phyloP scores from a whole-genome alignment of 202 grass and related monocot genomes.

The Carex arenaria region DNA sequence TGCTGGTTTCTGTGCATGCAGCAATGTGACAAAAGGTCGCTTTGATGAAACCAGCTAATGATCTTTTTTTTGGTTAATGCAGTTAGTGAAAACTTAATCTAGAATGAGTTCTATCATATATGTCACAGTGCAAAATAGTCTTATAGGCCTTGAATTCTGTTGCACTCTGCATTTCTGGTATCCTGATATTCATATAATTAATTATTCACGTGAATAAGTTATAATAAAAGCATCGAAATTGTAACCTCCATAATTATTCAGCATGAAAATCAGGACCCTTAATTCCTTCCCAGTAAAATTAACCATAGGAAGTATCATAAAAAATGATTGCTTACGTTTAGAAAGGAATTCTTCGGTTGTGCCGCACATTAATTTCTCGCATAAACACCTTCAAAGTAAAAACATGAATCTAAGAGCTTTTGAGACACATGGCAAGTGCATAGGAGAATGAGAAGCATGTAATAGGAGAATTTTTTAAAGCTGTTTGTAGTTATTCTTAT shows the following conservation, averaged over 20 bases:
- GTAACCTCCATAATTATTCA: neutral
- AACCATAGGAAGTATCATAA: neutral
- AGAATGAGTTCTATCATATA: neutral
- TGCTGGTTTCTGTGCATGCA: neutral
- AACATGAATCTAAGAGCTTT: neutral
- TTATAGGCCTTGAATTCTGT: neutral
- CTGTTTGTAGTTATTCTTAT: neutral
- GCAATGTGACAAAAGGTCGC: neutral
- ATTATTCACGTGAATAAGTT: neutral
- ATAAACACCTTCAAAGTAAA: neutral
- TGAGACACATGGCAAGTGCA: neutral
- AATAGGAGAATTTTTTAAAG: too few species aligned
- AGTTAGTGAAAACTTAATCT: neutral
- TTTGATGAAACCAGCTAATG: neutral
- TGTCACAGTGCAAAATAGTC: neutral
- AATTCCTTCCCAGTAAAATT: neutral
- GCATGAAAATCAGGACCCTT: neutral
- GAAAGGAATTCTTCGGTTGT: neutral
- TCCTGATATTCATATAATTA: neutral
- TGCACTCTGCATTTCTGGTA: neutral
- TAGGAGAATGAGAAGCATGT: neutral
- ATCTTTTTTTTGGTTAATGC: neutral
- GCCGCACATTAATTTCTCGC: neutral
- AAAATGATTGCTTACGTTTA: neutral
- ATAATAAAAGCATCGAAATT: neutral